phyloP scores from a whole-genome alignment of 768 basidiomycete genomes.

The Pisolithus sp. region DNA sequence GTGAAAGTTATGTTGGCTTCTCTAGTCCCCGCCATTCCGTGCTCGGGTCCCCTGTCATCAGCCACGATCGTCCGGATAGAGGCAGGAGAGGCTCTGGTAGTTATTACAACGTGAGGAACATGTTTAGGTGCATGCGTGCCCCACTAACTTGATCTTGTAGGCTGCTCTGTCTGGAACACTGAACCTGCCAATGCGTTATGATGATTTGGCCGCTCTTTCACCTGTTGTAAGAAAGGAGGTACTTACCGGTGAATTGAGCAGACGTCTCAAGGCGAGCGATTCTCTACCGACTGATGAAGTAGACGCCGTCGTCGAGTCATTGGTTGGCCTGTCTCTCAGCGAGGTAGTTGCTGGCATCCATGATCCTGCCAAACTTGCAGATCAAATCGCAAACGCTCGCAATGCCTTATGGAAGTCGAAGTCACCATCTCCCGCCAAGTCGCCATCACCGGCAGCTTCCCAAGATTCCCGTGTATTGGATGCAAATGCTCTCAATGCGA shows the following conservation, averaged over 20 bases:
- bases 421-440: constrained; percentile 39
- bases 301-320: constrained; percentile 61
- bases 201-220: constrained; percentile 73
- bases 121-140: background rate
- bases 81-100: constrained; percentile 77
- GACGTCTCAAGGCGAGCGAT: constrained; percentile 58
- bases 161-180: constrained; percentile 77
- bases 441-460: constrained; percentile 48
- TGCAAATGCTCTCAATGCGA: constrained; percentile 56
- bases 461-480: constrained; percentile 71
- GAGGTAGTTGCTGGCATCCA: constrained; percentile 76
- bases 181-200: constrained; percentile 81
- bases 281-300: constrained; percentile 50
- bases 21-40: constrained; percentile 58
- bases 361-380: constrained; percentile 57
- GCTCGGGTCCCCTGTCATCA: constrained; percentile 52
- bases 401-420: constrained; percentile 29
- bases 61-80: constrained; percentile 54
- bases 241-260: constrained; percentile 73
- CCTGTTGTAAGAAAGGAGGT: constrained; percentile 87
- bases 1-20: constrained; percentile 70
- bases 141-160: constrained; percentile 30
- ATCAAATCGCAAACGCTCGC: constrained; percentile 48
- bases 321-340: constrained; percentile 63
- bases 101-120: constrained; percentile 65